Conservation (phyloP, 305 asterid species). For the Lippia alba region DNA sequence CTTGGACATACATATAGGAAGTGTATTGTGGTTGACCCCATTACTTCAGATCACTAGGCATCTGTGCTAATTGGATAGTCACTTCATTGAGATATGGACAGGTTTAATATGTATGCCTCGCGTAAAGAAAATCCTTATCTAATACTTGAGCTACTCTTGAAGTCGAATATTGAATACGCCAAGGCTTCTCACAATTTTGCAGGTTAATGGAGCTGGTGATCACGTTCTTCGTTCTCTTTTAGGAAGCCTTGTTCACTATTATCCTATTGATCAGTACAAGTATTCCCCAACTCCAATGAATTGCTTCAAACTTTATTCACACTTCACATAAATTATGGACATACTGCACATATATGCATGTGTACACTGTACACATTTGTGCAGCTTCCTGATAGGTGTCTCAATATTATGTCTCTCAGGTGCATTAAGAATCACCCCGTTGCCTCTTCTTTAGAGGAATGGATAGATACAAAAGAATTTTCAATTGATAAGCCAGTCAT, state of each 20-base stretch:
- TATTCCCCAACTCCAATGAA: constrained; percentile 40
- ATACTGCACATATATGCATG: constrained; percentile 13
- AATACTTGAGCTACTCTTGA: constrained; percentile 27
- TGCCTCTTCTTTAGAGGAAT: constrained; percentile 77
- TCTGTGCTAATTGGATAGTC: constrained; percentile 14
- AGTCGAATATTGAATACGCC: constrained; percentile 29
- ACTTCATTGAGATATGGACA: constrained; percentile 16
- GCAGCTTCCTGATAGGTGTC: constrained; percentile 27
- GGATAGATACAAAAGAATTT: constrained; percentile 84
- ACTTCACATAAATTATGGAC: constrained; percentile 25
- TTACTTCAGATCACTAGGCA: neutral
- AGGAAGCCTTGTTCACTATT: constrained; percentile 91
- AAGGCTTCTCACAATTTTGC: constrained; percentile 42
- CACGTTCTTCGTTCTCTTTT: constrained; percentile 95
- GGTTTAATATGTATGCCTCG: constrained; percentile 15
- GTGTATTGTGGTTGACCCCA: constrained; percentile 9
- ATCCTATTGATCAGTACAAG: constrained; percentile 94
- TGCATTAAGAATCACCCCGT: constrained; percentile 70
- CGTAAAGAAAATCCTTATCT: constrained; percentile 17
- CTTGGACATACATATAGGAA: constrained; percentile 2
- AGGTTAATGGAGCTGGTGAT: constrained; percentile 99
- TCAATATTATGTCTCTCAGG: constrained; percentile 53
- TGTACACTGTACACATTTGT: neutral
- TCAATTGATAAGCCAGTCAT: constrained; percentile 55
- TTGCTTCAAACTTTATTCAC: constrained; percentile 28